Evolutionary conservation across 495 filamentous ascomycete species (phyloP).

Genomic region (Penicillium alfredii): DNA sequence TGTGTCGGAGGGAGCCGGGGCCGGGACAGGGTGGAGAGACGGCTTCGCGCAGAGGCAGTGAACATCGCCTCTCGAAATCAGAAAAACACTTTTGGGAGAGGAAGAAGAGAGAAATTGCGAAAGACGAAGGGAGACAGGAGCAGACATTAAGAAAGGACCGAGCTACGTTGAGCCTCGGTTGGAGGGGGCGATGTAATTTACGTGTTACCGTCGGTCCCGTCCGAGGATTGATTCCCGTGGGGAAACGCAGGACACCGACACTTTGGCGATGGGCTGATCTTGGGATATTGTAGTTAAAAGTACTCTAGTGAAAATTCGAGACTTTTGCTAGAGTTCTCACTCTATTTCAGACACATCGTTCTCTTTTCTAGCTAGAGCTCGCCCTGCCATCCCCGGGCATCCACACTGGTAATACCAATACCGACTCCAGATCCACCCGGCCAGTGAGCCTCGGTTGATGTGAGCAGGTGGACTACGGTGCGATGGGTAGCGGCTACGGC

Average conservation of each 20-base stretch:
- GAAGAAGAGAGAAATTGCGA: slow-evolving; percentile 6
- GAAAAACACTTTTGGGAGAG: slow-evolving; percentile 9
- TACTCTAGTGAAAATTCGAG: no score
- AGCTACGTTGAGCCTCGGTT: slow-evolving; percentile 6
- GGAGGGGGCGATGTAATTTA: slow-evolving; percentile 6
- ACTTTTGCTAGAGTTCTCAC: no score
- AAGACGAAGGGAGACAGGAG: slow-evolving; percentile 8
- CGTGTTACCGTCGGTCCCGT: no score
- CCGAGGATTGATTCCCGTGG: slow-evolving; percentile 9
- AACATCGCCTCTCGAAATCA: slow-evolving; percentile 47
- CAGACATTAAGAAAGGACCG: slow-evolving; percentile 8
- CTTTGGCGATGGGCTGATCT: no score
- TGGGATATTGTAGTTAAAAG: no score
- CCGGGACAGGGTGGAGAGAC: slow-evolving; percentile 40
- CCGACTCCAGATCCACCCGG: neutral
- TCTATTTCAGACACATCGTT: no score
- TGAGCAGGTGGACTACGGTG: neutral
- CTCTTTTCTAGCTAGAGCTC: no score
- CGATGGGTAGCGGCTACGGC: no score
- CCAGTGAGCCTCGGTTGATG: slow-evolving; percentile 20
- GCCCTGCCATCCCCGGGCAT: no score
- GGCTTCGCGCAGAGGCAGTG: slow-evolving; percentile 43
- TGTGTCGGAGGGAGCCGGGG: slow-evolving; percentile 35
- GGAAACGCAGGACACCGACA: no score
- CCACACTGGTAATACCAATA: slow-evolving; percentile 10